Conservation (phyloP, 2,329 filamentous ascomycete species). For the Bipolaris oryzae region DNA sequence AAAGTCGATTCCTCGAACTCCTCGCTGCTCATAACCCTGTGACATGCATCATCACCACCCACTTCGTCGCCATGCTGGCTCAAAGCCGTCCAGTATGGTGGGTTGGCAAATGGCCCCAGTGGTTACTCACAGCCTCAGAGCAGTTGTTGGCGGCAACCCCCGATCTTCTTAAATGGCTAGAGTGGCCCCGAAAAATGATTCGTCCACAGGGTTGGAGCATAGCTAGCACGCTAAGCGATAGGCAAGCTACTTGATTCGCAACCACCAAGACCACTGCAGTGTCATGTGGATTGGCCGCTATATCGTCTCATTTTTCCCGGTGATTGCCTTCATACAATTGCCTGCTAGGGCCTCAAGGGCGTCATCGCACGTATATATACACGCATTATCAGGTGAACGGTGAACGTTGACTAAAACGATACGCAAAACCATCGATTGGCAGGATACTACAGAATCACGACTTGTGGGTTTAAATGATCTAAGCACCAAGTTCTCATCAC, state of each 20-base stretch:
- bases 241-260: neutral
- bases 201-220: conserved; percentile 10
- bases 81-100: conserved; percentile 36
- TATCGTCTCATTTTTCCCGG: neutral
- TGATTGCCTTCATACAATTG: no score
- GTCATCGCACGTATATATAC: no score
- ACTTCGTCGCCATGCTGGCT: conserved; percentile 35
- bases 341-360: no score
- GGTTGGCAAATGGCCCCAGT: conserved; percentile 37
- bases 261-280: neutral
- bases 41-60: conserved; percentile 34
- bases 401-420: no score
- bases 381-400: no score
- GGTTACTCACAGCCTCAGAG: conserved; percentile 32
- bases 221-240: neutral
- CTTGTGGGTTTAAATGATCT: no score
- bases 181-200: conserved; percentile 34
- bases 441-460: no score
- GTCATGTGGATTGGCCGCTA: neutral
- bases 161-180: conserved; percentile 36
- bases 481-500: no score
- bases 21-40: conserved; percentile 36
- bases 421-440: no score
- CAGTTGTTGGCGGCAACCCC: conserved; percentile 31
- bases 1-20: conserved; percentile 33